Conservation (phyloP, 768 basidiomycete species). For the Lentinula edodes region DNA sequence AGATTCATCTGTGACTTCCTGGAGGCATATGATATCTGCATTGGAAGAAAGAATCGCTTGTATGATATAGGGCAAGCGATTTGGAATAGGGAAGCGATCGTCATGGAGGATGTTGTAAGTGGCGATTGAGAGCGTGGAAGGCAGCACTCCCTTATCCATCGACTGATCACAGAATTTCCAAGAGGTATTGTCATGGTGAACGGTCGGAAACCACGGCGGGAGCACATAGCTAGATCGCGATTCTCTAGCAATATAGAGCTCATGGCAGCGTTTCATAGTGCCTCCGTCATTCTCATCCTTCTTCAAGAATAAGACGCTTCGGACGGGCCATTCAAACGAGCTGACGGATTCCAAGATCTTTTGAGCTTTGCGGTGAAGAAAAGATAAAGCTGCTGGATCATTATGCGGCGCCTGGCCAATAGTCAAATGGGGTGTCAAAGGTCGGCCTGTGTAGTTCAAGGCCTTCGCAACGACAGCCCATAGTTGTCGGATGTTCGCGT, state of each 20-base stretch:
- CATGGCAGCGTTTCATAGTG: slow-evolving; percentile 13
- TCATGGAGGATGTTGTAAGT: slow-evolving; percentile 18
- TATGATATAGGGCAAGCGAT: slow-evolving; percentile 7
- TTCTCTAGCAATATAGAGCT: slow-evolving; percentile 6
- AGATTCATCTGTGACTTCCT: slow-evolving; percentile 16
- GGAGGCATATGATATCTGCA: slow-evolving; percentile 14
- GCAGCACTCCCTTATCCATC: not conserved
- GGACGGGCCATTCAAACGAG: slow-evolving; percentile 11
- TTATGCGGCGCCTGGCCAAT: slow-evolving; percentile 12
- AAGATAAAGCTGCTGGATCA: slow-evolving; percentile 5
- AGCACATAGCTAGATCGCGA: not conserved
- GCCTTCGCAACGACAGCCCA: slow-evolving; percentile 12
- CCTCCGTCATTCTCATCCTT: slow-evolving; percentile 16
- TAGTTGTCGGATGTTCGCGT: slow-evolving; percentile 8
- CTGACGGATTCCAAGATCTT: slow-evolving; percentile 3
- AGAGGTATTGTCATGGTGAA: not conserved
- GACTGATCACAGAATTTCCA: slow-evolving; percentile 2
- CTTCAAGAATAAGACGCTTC: slow-evolving; percentile 11
- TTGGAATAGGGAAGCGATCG: slow-evolving; percentile 3
- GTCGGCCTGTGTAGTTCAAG: slow-evolving; percentile 12
- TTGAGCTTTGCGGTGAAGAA: slow-evolving; percentile 11
- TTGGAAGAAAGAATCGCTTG: slow-evolving; percentile 7
- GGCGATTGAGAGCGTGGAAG: slow-evolving; percentile 7
- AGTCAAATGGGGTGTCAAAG: slow-evolving; percentile 15
- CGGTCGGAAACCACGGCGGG: slow-evolving; percentile 4